Conservation (phyloP, 2,329 filamentous ascomycete species). For the Magnaporthales sp. region DNA sequence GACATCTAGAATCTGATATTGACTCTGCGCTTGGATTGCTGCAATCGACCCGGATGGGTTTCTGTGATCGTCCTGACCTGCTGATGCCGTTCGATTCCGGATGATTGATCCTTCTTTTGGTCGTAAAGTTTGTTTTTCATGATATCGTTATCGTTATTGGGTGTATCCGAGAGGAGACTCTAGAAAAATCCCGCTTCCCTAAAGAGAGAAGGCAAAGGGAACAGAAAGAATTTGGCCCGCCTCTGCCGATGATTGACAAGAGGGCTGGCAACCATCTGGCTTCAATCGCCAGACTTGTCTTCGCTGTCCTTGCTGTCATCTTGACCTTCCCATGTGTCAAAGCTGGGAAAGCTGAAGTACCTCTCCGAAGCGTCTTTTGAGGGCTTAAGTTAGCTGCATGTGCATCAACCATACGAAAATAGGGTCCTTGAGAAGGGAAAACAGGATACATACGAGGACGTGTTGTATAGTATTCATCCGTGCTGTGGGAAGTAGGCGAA, state of each 20-base stretch:
- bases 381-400: slow-evolving; percentile 9
- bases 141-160: neutral
- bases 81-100: neutral
- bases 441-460: slow-evolving; percentile 6
- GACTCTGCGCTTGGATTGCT: neutral
- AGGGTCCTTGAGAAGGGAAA: neutral
- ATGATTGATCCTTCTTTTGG: neutral
- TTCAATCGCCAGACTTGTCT: neutral
- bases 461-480: slow-evolving; percentile 17
- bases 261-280: neutral
- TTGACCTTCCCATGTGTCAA: slow-evolving; percentile 53
- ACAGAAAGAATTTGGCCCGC: neutral
- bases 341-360: slow-evolving; percentile 68
- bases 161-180: neutral
- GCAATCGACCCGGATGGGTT: neutral
- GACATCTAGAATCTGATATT: neutral
- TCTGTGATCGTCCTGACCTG: neutral
- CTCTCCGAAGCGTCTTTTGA: slow-evolving; percentile 32
- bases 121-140: neutral
- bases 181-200: neutral
- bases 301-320: slow-evolving; percentile 27
- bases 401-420: neutral
- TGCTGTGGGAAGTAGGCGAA: slow-evolving; percentile 19
- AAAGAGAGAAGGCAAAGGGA: neutral
- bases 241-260: neutral